phyloP scores from a whole-genome alignment of 169 alveolate genomes.

The Plasmodium vinckei region DNA sequence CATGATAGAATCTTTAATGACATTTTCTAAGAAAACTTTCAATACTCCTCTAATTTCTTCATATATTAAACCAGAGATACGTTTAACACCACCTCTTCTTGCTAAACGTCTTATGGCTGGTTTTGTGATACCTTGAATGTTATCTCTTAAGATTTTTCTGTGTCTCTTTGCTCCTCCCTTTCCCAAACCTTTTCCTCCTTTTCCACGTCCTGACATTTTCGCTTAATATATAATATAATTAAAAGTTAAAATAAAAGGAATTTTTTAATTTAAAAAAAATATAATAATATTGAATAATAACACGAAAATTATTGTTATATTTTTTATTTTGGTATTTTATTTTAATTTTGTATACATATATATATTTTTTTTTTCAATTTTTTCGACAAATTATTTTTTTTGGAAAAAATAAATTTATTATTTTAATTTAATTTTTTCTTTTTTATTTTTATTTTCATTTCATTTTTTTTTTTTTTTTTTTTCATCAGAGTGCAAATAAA shows the following conservation, averaged over 20 bases:
- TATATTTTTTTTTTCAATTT: constrained; percentile 28
- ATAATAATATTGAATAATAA: constrained; percentile 11
- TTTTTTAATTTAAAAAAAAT: constrained; percentile 13
- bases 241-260: constrained; percentile 27
- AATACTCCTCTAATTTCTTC: constrained; percentile 99
- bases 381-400: constrained; percentile 21
- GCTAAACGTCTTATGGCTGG: constrained; percentile 99
- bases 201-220: constrained; percentile 97
- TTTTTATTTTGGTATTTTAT: not conserved
- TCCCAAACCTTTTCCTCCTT: constrained; percentile 99
- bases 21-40: constrained; percentile 98
- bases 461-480: constrained; percentile 8
- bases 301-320: not conserved
- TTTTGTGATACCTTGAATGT: constrained; percentile 99
- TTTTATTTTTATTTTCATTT: constrained; percentile 16
- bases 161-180: constrained; percentile 99
- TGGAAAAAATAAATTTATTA: constrained; percentile 17
- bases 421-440: constrained; percentile 25
- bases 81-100: constrained; percentile 99
- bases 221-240: constrained; percentile 71
- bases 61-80: constrained; percentile 98
- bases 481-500: not conserved
- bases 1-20: constrained; percentile 99
- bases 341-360: constrained; percentile 11
- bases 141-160: constrained; percentile 96